Base-by-base conservation (phyloP, 2,329 filamentous ascomycete genomes). In the Aureobasidium sp. region DNA sequence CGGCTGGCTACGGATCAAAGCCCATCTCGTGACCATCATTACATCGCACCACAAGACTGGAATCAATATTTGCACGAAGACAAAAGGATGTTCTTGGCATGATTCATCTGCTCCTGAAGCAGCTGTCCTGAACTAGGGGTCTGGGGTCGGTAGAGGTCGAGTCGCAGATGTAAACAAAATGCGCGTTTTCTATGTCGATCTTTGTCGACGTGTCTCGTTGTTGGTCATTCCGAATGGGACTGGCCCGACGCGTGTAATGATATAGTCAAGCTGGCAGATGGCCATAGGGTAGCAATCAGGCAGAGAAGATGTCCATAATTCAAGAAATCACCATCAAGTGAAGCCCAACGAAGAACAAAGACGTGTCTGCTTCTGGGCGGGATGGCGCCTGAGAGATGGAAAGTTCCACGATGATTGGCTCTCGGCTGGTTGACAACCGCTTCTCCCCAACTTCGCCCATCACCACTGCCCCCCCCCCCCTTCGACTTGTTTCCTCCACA, bases 341-440 rank as follows among this genome's bases (percentile, higher is more conserved):
- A 57, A 34, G 41, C 53, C 53, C 53, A 46, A 57, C 32, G 36
- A 43, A 48, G 55, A 59, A 57, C 53, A 57, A 57, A 57, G 53
- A 57, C 55, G 44, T 48, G 55, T 59, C 55, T 48, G 32, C 13
- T 48, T 59, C 44, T 55, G 52, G 43, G 53, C 53, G 53, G 52
- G 41, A 46, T 41, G 36, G 51, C 51, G 51, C 51, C 51, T 39
- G 5, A 26, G 24, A 32, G 26, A 9, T 59, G 34, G 55, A 59
- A 59, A 48, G 55, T 59, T 59, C 55, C 27, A 59, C 44, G 57
- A 24, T 59, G 55, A 59, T 59, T 59, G 41, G 55, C 55, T 50
- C 27, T 43, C 34, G 27, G 44, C 17, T 6, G 34, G 43, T 48
- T 44, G 55, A 39, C 55, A 51, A 43, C 57, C 57, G 57, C 57